These are phyloP conservation scores for Trichoderma arundinaceum DNA, from an alignment of 2,329 filamentous ascomycete genomes.

Conservation along the genomic window DNA sequence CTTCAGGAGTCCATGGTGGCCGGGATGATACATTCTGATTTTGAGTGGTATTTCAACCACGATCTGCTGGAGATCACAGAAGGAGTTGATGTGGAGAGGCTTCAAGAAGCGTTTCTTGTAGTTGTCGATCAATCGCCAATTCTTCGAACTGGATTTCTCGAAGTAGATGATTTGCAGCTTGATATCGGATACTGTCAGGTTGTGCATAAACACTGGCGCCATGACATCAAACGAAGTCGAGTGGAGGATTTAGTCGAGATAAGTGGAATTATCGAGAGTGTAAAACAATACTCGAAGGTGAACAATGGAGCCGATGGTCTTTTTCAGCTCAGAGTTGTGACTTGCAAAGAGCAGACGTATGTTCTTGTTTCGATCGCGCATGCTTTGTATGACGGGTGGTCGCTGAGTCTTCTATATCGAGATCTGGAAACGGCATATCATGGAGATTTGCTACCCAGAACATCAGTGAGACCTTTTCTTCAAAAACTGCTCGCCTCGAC, in stretches of 20 bases:
- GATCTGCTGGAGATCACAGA: conserved; percentile 70
- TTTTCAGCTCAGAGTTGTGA: conserved; percentile 56
- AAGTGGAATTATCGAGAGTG: conserved; percentile 44
- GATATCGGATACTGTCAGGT: conserved; percentile 58
- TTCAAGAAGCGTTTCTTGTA: conserved; percentile 66
- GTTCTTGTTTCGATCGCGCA: conserved; percentile 77
- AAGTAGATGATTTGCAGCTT: conserved; percentile 66
- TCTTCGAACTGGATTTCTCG: conserved; percentile 74
- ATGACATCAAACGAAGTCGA: conserved; percentile 36
- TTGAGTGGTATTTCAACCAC: conserved; percentile 82
- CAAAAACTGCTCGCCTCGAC: conserved; percentile 34
- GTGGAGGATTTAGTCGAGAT: conserved; percentile 43
- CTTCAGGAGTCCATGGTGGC: conserved; percentile 86
- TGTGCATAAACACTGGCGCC: conserved; percentile 42
- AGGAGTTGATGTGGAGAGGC: conserved; percentile 58
- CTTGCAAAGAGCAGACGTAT: conserved; percentile 45
- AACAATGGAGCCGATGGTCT: conserved; percentile 48
- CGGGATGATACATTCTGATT: conserved; percentile 78
- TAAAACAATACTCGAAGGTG: conserved; percentile 46
- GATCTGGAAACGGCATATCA: conserved; percentile 72
- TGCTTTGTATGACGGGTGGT: conserved; percentile 89
- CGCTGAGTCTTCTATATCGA: conserved; percentile 73
- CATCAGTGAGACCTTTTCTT: conserved; percentile 60
- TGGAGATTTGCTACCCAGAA: conserved; percentile 48
- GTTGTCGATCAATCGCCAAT: conserved; percentile 70